Base-by-base conservation (phyloP, 2,329 filamentous ascomycete species). In the Fusarium floridanum region DNA sequence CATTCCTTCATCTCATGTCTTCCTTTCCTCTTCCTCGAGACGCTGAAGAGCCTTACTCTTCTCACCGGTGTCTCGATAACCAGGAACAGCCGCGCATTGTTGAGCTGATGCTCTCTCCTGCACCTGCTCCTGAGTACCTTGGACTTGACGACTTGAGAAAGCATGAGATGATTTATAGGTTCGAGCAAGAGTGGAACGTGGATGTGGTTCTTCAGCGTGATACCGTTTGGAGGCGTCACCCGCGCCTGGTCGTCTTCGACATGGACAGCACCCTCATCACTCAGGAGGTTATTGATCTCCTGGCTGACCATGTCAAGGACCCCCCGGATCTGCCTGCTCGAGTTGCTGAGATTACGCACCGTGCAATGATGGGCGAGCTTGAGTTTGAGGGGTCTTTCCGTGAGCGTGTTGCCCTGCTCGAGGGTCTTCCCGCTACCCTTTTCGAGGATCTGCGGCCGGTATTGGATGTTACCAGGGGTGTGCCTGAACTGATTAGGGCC, bases 191-290 rank as follows among this genome's bases (percentile, higher is more conserved):
- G 82, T 97, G 94, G 94, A 95, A 95, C 79, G 92, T 97, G 45
- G 94, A 97, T 82, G 92, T 96, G 16, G 90, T 94, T 22, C 87
- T 97, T 72, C 94, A 97, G 82, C 84, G 84, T 45, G 94, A 96
- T 80, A 89, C 86, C 34, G 87, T 96, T 36, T 95, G 92, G 86
- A 88, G 95, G 68, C 89, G 92, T 32, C 91, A 97, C 83, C 95
- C 95, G 75, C 91, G 96, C 10, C 87, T 98, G 12, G 95, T 96
- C 5, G 94, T 98, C 36, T 99, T 99, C 80, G 97, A 99, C 83
- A 99, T 99, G 97, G 97, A 99, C 85, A 97, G 93, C 83, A 99
- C 97, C 0, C 89, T 99, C 70, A 98, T 99, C 81, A 93, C 96
- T 64, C 95, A 99, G 83, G 97, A 99, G 85, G 95, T 98, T 70